Conservation (phyloP, 2,329 filamentous ascomycete species). For the Talaromyces sp. region DNA sequence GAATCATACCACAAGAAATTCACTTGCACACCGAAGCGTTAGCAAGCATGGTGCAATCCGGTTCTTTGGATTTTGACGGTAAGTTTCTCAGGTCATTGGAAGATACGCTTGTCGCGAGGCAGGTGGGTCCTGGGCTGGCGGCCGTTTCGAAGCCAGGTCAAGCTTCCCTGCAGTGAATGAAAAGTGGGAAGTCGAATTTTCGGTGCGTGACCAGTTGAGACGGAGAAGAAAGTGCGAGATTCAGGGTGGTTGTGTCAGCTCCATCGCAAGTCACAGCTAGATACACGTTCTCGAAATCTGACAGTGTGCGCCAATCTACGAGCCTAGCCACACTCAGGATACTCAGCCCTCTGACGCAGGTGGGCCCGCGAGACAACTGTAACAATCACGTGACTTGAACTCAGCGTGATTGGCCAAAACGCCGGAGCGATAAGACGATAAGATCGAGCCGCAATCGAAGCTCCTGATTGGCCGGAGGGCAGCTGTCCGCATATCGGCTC, state of each 20-base stretch:
- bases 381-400: neutral
- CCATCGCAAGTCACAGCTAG: neutral
- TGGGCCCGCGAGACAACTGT: neutral
- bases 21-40: neutral
- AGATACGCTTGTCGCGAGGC: neutral
- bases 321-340: neutral
- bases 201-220: neutral
- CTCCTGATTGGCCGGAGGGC: neutral
- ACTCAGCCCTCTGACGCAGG: conserved; percentile 2
- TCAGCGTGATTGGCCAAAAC: conserved; percentile 3
- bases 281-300: neutral
- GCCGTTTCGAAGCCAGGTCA: neutral
- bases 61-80: neutral
- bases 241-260: neutral
- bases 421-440: conserved; percentile 17
- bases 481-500: neutral
- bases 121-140: neutral
- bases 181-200: neutral
- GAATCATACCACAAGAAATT: neutral
- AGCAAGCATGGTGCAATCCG: neutral
- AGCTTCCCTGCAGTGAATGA: neutral
- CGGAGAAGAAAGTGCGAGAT: neutral
- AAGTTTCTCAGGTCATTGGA: neutral
- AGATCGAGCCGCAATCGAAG: neutral
- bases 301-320: neutral